Evolutionary conservation across 768 basidiomycete genomes (phyloP), one percentile per base, ranked within the genome.

Genomic region (Amanita inopinata): DNA sequence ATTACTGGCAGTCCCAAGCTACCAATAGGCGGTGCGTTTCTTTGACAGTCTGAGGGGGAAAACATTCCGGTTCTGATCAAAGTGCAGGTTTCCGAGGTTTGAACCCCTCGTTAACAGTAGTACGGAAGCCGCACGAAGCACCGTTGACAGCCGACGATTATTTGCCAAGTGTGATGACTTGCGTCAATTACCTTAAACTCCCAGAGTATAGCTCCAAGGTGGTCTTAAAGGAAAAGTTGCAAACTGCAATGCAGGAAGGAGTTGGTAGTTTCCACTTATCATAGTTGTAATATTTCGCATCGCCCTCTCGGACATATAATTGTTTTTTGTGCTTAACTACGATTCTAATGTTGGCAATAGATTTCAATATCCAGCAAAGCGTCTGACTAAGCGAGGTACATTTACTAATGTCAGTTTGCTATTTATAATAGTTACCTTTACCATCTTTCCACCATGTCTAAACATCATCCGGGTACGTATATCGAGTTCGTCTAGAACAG

Each of bases 201-300:
- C 94, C 94, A 0, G 92, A 97, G 55, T 98, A 98, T 60, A 89
- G 86, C 43, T 80, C 83, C 19, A 91, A 86, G 61, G 73, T 69
- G 25, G 78, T 88, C 28, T 83, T 98, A 79, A 71, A 67, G 53
- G 79, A 87, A 59, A 94, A 91, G 58, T 61, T 99, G 51, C 68
- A 69, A 39, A 69, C 76, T 23, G 94, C 96, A 27, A 88, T 96
- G 68, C 76, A 78, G 53, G 96, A 98, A 63, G 96, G 96, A 31
- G 83, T 89, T 45, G 91, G 91, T 40, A 90, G 89, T 56, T 98
- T 98, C 86, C 93, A 97, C 67, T 69, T 99, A 60, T 97, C 93
- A 57, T 97, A 69, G 76, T 49, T 44, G 49, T 42, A 42, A 30
- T 36, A 23, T 40, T 38, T 46, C 10, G n/a, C n/a, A n/a, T n/a